Conservation (phyloP, 306 rosid species). For the Acacia acuminata region DNA sequence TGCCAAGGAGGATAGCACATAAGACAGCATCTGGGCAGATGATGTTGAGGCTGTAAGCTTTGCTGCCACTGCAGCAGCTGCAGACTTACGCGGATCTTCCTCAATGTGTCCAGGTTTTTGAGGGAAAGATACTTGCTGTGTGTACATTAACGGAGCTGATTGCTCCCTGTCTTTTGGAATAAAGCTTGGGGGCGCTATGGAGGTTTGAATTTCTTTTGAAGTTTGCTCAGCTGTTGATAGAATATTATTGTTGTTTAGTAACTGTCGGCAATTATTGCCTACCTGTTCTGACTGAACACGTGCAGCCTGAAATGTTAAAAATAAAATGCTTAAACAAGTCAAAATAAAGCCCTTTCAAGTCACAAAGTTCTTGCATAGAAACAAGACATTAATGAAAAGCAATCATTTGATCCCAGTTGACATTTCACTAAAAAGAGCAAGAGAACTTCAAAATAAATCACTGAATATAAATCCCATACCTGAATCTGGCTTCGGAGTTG, state of each 20-base stretch:
- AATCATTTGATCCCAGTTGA: neutral
- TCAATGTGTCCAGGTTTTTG: conserved; percentile 58
- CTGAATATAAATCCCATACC: conserved; percentile 59
- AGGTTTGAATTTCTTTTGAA: conserved; percentile 68
- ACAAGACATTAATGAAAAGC: neutral
- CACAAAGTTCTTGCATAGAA: conserved; percentile 1
- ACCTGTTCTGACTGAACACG: conserved; percentile 74
- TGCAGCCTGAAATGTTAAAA: conserved; percentile 63
- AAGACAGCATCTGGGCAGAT: conserved; percentile 92
- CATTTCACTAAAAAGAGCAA: conserved; percentile 10
- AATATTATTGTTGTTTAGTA: conserved; percentile 48
- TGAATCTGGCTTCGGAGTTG: conserved; percentile 85
- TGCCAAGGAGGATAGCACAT: conserved; percentile 89
- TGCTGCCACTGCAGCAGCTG: conserved; percentile 99
- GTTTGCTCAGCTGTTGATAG: conserved; percentile 55
- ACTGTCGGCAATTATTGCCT: conserved; percentile 52
- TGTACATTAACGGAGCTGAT: conserved; percentile 77
- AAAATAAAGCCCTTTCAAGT: neutral
- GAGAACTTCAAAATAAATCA: conserved; percentile 10
- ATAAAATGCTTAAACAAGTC: conserved; percentile 13
- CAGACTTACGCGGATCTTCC: conserved; percentile 90
- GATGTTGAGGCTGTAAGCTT: conserved; percentile 93
- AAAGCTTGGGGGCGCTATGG: conserved; percentile 57
- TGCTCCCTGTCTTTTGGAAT: conserved; percentile 67
- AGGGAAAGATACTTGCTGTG: conserved; percentile 51